phyloP scores from a whole-genome alignment of 176 grass and related monocot species.

The Aegilops tauschii region DNA sequence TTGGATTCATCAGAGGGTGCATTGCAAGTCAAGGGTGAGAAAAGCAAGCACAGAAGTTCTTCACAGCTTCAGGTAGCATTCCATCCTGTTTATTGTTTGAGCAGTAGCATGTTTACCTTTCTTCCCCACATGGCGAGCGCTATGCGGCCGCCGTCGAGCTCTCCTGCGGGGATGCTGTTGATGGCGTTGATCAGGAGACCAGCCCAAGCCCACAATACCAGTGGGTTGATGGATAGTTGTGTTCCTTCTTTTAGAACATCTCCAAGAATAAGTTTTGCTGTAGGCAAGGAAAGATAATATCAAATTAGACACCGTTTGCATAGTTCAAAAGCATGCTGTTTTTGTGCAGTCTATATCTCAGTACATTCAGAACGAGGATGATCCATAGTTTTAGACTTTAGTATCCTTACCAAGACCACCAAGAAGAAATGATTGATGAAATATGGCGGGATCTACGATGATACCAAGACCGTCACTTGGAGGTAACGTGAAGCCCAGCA shows the following conservation, averaged over 20 bases:
- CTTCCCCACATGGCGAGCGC: conserved; percentile 84
- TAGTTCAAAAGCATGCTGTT: background rate
- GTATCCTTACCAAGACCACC: conserved; percentile 73
- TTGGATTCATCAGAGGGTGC: conserved; percentile 4
- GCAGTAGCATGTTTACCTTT: conserved; percentile 51
- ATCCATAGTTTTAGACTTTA: background rate
- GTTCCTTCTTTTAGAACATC: conserved; percentile 92
- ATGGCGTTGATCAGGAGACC: conserved; percentile 95
- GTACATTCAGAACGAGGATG: background rate
- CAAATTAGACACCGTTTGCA: background rate
- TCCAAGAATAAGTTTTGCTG: conserved; percentile 95
- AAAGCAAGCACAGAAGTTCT: background rate
- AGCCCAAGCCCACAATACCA: conserved; percentile 92
- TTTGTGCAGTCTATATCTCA: background rate
- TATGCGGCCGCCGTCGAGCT: conserved; percentile 86
- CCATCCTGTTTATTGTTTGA: background rate
- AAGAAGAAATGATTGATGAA: conserved; percentile 94
- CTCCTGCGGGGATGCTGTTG: conserved; percentile 86
- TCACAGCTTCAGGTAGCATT: conserved; percentile 6
- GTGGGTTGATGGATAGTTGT: conserved; percentile 76
- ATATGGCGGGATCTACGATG: conserved; percentile 75
- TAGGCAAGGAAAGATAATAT: conserved; percentile 10
- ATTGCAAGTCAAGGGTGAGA: background rate
- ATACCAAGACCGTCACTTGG: conserved; percentile 74
- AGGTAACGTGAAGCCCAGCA: conserved; percentile 81